Base-by-base conservation (phyloP, 768 basidiomycete genomes). In the Nevesoporus exiguus region DNA sequence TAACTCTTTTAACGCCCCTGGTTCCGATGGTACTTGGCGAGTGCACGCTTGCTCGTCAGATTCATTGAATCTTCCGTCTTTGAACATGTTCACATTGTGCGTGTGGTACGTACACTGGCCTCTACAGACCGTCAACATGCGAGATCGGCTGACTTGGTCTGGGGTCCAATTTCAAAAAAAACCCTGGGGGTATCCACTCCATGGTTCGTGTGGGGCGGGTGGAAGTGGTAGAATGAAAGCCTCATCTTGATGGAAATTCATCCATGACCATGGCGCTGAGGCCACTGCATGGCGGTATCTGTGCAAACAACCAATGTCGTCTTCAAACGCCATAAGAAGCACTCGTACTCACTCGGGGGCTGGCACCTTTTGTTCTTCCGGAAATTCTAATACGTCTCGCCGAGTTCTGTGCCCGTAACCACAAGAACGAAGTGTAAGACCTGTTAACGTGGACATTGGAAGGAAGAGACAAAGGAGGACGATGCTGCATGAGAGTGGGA, bases 131-230 rank as follows among this genome's bases (percentile, higher is more conserved):
- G 47, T 51, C 50, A 65, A 39, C 68, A 78, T 75, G 49, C 63
- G 59, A 43, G 73, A 74, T 42, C 69, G 62, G 0, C 33, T 1
- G 21, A 76, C 71, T 47, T 83, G 82, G 14, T 63, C 64, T 5
- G 63, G 63, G 0, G 79, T 81, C 83, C 83, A 83, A 54, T 82
- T 84, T 10, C 78, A 77, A 54, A 79, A 84, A 13, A 75, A 65
- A 1, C 76, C 75, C 54, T 80, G 76, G 0, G 82, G 81, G 58
- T 83, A 83, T 56, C 51, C 42, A 7, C 49, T 30, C 76, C 76
- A 77, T 3, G 17, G 47, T 10, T 54, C 40, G 24, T 22, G 7
- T 22, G n/a, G n/a, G 6, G 1, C 14, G 11, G 54, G 58, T 4
- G 56, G 25, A 6, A 60, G 49, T 1, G 47, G 49, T 4, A 22